phyloP scores from a whole-genome alignment of 163 green algal genomes.

The Scenedesmus sp. region DNA sequence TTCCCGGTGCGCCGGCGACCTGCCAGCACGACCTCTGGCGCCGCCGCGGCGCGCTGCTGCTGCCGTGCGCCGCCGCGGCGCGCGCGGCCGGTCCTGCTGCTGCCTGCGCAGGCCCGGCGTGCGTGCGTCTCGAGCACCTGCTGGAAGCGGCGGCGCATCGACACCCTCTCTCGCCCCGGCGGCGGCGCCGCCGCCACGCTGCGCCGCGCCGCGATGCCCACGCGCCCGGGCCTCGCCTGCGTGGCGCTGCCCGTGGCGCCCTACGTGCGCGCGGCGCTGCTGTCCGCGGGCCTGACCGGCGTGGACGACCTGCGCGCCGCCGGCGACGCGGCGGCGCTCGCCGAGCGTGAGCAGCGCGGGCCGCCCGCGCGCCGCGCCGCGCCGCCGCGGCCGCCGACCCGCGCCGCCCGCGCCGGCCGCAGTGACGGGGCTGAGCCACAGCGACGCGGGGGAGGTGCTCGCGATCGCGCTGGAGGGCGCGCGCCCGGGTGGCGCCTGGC shows the following conservation, averaged over 20 bases:
- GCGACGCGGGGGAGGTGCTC: constrained; percentile 23
- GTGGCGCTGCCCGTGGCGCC: constrained; percentile 32
- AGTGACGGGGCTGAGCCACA: neutral
- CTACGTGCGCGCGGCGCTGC: neutral
- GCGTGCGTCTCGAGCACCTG: too few relatives aligned
- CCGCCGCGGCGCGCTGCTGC: too few relatives aligned
- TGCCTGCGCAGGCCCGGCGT: too few relatives aligned
- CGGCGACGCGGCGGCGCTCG: neutral
- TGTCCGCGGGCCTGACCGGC: neutral
- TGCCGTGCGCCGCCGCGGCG: too few relatives aligned
- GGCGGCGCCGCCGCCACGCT: too few relatives aligned
- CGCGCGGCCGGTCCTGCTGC: too few relatives aligned
- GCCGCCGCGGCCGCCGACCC: neutral
- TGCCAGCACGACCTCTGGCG: too few relatives aligned
- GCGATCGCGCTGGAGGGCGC: neutral
- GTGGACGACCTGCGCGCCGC: neutral
- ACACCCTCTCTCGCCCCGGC: too few relatives aligned
- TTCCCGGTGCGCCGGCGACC: too few relatives aligned
- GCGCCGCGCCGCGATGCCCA: too few relatives aligned
- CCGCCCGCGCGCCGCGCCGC: neutral
- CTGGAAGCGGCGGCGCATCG: too few relatives aligned
- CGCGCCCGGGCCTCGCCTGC: too few relatives aligned
- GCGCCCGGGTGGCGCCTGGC: constrained; percentile 28
- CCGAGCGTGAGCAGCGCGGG: constrained; percentile 5
- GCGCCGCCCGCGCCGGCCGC: neutral